Percentiles rank a stretch among this genome's conserved stretches.
These are phyloP conservation scores for Phalaenopsis equestris DNA, from an alignment of 106 monocot genomes.

Conservation along the genomic window DNA sequence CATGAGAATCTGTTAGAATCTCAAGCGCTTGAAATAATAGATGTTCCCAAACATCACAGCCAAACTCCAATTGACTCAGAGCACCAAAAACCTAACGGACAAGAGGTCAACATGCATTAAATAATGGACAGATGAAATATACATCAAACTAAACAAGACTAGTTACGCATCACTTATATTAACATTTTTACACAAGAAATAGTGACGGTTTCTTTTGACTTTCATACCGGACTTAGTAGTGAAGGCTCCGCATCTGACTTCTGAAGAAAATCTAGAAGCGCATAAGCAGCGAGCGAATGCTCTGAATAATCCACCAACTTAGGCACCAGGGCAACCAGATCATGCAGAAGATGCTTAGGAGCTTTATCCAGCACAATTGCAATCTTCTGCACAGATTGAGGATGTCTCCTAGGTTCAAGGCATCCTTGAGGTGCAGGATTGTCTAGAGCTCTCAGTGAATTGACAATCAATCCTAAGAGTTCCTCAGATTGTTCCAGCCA, in stretches of 20 bases:
- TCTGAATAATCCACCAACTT: conserved; percentile 78
- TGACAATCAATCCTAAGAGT: conserved; percentile 79
- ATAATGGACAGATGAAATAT: neutral
- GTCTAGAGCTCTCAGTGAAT: conserved; percentile 80
- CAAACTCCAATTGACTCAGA: conserved; percentile 64
- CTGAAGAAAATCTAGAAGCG: conserved; percentile 59
- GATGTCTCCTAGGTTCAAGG: conserved; percentile 56
- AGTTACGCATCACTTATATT: neutral
- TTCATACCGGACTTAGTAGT: conserved; percentile 51
- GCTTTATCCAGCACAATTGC: conserved; percentile 77
- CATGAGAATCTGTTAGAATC: conserved; percentile 62
- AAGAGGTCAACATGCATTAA: neutral
- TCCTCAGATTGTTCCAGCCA: conserved; percentile 94
- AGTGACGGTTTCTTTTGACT: neutral
- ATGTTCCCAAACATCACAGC: conserved; percentile 67
- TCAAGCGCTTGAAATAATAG: conserved; percentile 62
- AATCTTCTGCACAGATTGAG: conserved; percentile 78
- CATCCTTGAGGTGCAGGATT: conserved; percentile 74
- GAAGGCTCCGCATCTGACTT: conserved; percentile 61
- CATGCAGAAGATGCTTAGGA: conserved; percentile 72
- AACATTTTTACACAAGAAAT: neutral
- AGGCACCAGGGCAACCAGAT: conserved; percentile 71
- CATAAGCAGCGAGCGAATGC: conserved; percentile 73
- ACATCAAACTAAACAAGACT: conserved; percentile 8
- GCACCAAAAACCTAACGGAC: conserved; percentile 61